Evolutionary conservation across 345 rosid genomes (phyloP).

Genomic region (Bruguiera gymnorhiza): DNA sequence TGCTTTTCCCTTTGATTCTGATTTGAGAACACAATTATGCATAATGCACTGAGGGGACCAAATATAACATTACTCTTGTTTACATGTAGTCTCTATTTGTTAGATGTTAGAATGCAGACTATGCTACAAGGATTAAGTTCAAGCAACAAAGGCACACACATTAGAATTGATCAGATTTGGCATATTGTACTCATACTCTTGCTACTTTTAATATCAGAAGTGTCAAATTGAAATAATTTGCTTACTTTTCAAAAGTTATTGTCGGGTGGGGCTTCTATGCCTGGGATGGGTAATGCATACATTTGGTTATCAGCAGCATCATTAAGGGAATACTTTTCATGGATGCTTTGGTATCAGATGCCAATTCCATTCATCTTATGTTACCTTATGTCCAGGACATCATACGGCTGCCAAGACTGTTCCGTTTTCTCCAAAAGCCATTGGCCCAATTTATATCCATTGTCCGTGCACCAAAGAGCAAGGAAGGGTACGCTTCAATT

Average conservation of each 20-base stretch:
- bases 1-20: slow-evolving; percentile 1
- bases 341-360: background rate
- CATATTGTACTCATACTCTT: no score
- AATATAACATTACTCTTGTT: no score
- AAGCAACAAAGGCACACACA: no score
- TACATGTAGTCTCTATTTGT: no score
- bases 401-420: slow-evolving; percentile 79
- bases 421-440: slow-evolving; percentile 91
- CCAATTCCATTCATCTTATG: background rate
- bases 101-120: no score
- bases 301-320: background rate
- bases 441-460: slow-evolving; percentile 91
- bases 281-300: no score
- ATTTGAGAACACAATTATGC: background rate
- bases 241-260: no score
- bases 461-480: slow-evolving; percentile 91
- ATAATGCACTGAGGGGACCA: background rate
- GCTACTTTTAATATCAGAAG: no score
- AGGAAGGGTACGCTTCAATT: slow-evolving; percentile 97
- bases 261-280: no score
- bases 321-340: background rate
- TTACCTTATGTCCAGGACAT: slow-evolving; percentile 58
- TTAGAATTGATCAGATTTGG: no score
- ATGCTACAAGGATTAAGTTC: no score
- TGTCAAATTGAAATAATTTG: no score